Base-by-base conservation (phyloP, 164 flowering plant genomes). In the Piper longum region DNA sequence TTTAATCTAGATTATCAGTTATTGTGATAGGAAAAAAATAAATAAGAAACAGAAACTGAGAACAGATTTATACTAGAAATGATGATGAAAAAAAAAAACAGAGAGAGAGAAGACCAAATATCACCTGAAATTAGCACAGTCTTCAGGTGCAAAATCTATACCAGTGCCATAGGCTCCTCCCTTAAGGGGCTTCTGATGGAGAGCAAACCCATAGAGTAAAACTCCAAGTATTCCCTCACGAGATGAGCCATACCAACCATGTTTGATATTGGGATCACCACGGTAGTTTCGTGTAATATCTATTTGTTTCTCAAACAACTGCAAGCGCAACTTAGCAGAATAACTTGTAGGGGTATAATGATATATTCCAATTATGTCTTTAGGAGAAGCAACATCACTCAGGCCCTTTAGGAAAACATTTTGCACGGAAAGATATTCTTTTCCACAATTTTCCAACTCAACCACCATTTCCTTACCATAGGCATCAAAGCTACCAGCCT, bases 181-280 rank as follows among this genome's bases (percentile, higher is more conserved):
- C 42, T 36, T 40, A 44, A 42, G 42, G 7, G 64, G 66, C 54
- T 39, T 59, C 48, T 17, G 14, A 41, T 36, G 48, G 5, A 12
- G 13, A 16, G 69, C 69, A 64, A 74, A 62, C 18, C 77, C 73
- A 70, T 70, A 45, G 12, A 18, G 59, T 58, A 70, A 62, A 59
- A 70, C 36, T 18, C 63, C 69, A 17, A 57, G 40, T 18, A 70
- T 19, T 52, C 63, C 66, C 51, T 67, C 63, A 54, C 57, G 62
- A 0, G 73, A 67, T 43, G 68, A 64, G 40, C 71, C 68, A 54
- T 70, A 59, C 77, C 77, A 74, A 16, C 68, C 77, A 36, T 42
- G 66, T 18, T 54, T 64, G 11, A 74, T 60, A 70, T 74, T 74
- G 62, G 77, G 62, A 54, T 67, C 64, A 39, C 76, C 76, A 45